These are phyloP conservation scores for Beauveria scarabaeidicola DNA, from an alignment of 2,329 filamentous ascomycete species.

Conservation along the genomic window DNA sequence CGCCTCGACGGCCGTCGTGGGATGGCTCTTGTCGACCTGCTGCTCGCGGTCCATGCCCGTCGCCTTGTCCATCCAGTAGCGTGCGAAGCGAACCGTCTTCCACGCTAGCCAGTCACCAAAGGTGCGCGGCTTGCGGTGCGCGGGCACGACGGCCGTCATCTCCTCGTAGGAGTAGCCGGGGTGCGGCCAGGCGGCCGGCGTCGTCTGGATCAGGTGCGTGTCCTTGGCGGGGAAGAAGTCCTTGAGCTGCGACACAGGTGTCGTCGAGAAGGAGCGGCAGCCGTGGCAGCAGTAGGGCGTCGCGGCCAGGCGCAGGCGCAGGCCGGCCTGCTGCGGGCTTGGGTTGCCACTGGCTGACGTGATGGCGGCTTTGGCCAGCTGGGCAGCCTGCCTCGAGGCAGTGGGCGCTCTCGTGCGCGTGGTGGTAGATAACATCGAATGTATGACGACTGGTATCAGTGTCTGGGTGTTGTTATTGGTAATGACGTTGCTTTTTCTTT, in stretches of 20 bases:
- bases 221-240: conserved; percentile 56
- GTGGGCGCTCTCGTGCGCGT: conserved; percentile 18
- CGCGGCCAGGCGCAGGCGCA: conserved; percentile 18
- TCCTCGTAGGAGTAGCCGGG: conserved; percentile 69
- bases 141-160: conserved; percentile 65
- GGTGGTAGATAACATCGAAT: conserved; percentile 21
- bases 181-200: conserved; percentile 60
- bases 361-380: conserved; percentile 17
- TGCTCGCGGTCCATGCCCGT: conserved; percentile 70
- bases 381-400: conserved; percentile 19
- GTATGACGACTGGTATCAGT: neutral
- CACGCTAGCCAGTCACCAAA: conserved; percentile 74
- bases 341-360: conserved; percentile 16
- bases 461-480: neutral
- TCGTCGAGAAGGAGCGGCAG: conserved; percentile 38
- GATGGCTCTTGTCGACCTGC: conserved; percentile 49
- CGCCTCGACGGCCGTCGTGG: conserved; percentile 45
- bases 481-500: neutral
- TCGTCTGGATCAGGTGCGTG: conserved; percentile 52
- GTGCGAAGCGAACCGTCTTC: conserved; percentile 62
- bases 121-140: conserved; percentile 65
- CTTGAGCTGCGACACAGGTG: conserved; percentile 35
- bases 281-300: conserved; percentile 21
- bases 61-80: conserved; percentile 72
- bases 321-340: conserved; percentile 18